Evolutionary conservation across 176 grass and related monocot genomes (phyloP), one percentile per base, ranked within the genome.

Genomic region (Guadua angustifolia): DNA sequence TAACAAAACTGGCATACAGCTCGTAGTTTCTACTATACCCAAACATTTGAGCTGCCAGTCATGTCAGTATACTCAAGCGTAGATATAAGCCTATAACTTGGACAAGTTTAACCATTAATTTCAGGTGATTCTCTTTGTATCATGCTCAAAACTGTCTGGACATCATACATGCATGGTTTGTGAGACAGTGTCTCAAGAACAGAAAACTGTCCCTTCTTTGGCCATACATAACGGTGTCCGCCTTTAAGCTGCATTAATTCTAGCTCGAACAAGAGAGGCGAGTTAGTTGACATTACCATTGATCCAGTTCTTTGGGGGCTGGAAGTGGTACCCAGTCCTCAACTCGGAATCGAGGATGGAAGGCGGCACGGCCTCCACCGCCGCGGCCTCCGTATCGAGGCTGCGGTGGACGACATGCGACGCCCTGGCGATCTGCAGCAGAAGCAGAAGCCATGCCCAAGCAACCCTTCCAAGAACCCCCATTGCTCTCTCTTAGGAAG

Each of bases 241-340:
- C 50, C 67, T 46, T 58, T 9, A 15, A 10, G 50, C 38, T 71
- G 26, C 13, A 78, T 57, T 6, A 22, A 50, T 47, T 58, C 64
- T 71, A 78, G 21, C 53, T 44, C 19, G 75, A 52, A 25, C 57
- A 74, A 32, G 38, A 71, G 17, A 29, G 7, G 18, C n/a, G 14
- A 35, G 36, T 17, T 51, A 58, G 38, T n/a, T 66, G 21, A 29
- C 47, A 65, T 80, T 88, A 96, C 94, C 94, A 88, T 96, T 96
- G 79, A 96, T 91, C 91, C 94, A 96, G 56, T 96, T 91, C 66
- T 65, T 87, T 36, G 6, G 78, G 10, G 94, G 91, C 73, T 86
- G 88, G 88, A 96, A 96, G 68, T 96, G 94, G 53, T 88, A 96
- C 57, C 73, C 88, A 0, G 86, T 88, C 36, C 75, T 85, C 10